A percentile compares a stretch with the other conserved stretches of the same genome.
Conservation (phyloP, 805 yeast species). For the Candida boleticola region DNA sequence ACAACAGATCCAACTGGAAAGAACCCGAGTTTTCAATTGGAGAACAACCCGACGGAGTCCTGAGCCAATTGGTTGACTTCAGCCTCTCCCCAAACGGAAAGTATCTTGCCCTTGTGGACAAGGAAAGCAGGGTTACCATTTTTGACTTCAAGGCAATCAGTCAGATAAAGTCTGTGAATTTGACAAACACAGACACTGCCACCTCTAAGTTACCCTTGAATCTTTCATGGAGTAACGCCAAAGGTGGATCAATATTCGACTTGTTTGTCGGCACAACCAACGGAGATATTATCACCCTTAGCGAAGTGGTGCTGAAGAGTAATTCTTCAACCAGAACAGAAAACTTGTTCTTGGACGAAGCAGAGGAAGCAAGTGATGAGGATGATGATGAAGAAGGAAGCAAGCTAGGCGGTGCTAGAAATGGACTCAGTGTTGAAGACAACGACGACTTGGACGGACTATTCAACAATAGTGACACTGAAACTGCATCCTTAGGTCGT, state of each 20-base stretch:
- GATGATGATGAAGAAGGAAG: conserved; percentile 15
- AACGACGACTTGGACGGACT: conserved; percentile 58
- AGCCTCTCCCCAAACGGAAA: conserved; percentile 63
- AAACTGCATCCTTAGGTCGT: conserved; percentile 1
- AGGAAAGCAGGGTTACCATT: conserved; percentile 24
- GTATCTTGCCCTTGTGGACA: conserved; percentile 47
- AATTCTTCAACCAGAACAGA: conserved; percentile 5
- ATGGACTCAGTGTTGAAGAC: not conserved
- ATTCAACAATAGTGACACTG: conserved; percentile 35
- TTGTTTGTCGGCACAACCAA: conserved; percentile 42
- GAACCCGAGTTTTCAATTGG: conserved; percentile 4
- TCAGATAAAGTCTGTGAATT: conserved; percentile 16
- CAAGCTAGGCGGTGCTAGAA: not conserved
- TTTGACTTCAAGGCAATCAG: conserved; percentile 49
- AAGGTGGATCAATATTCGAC: conserved; percentile 7
- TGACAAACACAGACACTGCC: conserved; percentile 24
- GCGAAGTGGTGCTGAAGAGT: conserved; percentile 10
- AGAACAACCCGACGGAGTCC: conserved; percentile 11
- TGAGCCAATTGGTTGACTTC: conserved; percentile 47
- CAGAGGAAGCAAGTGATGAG: conserved; percentile 20
- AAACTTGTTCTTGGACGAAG: conserved; percentile 25
- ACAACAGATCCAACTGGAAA: conserved; percentile 29
- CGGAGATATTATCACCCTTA: conserved; percentile 36
- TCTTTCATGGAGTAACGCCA: conserved; percentile 22
- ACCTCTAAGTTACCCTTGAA: conserved; percentile 19